These are phyloP conservation scores for Lactarius hatsudake DNA, from an alignment of 768 basidiomycete species.

Conservation along the genomic window DNA sequence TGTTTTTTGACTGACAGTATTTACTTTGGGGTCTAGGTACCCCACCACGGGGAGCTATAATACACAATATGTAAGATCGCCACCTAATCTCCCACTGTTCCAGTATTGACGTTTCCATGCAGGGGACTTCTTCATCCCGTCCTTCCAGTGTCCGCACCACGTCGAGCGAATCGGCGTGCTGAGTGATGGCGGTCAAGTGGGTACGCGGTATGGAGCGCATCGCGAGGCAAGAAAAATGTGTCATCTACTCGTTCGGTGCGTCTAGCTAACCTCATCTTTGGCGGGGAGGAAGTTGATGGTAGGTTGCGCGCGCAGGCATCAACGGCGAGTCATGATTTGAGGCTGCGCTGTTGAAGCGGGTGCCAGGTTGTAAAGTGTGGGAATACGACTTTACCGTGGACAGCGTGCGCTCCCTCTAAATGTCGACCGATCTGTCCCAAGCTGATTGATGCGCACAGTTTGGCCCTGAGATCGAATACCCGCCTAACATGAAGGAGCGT, in stretches of 20 bases:
- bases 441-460: conserved; percentile 30
- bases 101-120: no score
- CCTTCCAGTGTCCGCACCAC: conserved; percentile 49
- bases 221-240: conserved; percentile 44
- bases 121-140: conserved; percentile 54
- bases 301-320: no score
- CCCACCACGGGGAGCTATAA: background rate
- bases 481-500: conserved; percentile 33
- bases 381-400: no score
- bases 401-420: background rate
- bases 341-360: no score
- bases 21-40: conserved; percentile 1
- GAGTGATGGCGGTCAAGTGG: conserved; percentile 58
- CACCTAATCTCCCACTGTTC: no score
- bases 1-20: background rate
- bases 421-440: background rate
- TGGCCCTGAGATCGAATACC: conserved; percentile 44
- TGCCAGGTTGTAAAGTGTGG: no score
- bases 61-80: conserved; percentile 7
- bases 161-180: conserved; percentile 47
- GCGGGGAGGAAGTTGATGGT: no score
- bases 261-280: background rate
- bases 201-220: conserved; percentile 50
- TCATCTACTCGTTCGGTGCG: conserved; percentile 49
- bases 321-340: no score